Conservation (phyloP, 371 early-diverging fungal genomes). For the Choanephora cucurbitarum region DNA sequence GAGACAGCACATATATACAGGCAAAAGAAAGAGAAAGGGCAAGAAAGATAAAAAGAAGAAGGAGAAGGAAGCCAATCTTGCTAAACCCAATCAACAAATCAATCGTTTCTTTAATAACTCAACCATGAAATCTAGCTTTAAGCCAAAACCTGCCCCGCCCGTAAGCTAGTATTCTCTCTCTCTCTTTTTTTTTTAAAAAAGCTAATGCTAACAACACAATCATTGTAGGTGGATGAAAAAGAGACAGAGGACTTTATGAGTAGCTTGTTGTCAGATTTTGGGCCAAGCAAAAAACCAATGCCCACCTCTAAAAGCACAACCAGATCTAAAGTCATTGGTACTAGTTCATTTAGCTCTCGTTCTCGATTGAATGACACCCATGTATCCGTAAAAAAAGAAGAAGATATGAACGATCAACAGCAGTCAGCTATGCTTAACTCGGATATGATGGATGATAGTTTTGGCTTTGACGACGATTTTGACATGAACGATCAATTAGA, state of each 20-base stretch:
- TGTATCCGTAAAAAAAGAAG: slow-evolving; percentile 5
- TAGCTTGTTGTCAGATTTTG: slow-evolving; percentile 27
- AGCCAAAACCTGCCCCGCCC: slow-evolving; percentile 19
- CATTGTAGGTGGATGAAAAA: slow-evolving; percentile 12
- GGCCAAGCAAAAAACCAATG: neutral
- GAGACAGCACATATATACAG: slow-evolving; percentile 1
- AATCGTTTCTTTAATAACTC: slow-evolving; percentile 35
- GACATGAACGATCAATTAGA: slow-evolving; percentile 14
- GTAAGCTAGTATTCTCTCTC: too few species aligned
- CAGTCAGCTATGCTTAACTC: neutral
- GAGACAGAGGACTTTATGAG: slow-evolving; percentile 38
- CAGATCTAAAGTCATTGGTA: neutral
- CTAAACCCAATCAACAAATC: slow-evolving; percentile 29
- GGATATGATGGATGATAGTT: neutral
- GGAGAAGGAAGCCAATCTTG: slow-evolving; percentile 25
- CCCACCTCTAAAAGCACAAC: neutral
- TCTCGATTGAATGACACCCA: neutral
- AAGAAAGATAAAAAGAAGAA: slow-evolving; percentile 23
- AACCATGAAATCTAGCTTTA: slow-evolving; percentile 10
- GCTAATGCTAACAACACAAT: too few species aligned
- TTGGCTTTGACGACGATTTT: neutral
- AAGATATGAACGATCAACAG: neutral
- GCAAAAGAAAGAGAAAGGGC: slow-evolving; percentile 22
- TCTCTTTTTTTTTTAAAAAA: too few species aligned
- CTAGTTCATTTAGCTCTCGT: slow-evolving; percentile 1